These are phyloP conservation scores for apple (Malus domestica) DNA, from an alignment of 306 rosid species.

Conservation along the genomic window ASM211411v1 NC_041797.1:33688001-33688500, in stretches of 20 bases:
- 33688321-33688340: not conserved
- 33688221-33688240: not conserved
- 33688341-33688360: not conserved
- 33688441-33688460: not conserved
- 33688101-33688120: not conserved
- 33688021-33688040: not conserved
- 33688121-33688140: no score
- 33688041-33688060: slow-evolving; percentile 10
- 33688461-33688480: not conserved
- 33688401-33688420: not conserved
- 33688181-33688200: not conserved
- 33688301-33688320: not conserved
- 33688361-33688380: not conserved
- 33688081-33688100: not conserved
- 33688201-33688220: not conserved
- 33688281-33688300: not conserved
- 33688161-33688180: no score
- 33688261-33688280: not conserved
- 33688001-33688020: not conserved
- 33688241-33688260: not conserved
- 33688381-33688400: not conserved
- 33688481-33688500: not conserved
- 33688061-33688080: not conserved
- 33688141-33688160: no score
- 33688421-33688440: not conserved